Conservation (phyloP, 2,329 filamentous ascomycete genomes). For the Beauveria caledonica region DNA sequence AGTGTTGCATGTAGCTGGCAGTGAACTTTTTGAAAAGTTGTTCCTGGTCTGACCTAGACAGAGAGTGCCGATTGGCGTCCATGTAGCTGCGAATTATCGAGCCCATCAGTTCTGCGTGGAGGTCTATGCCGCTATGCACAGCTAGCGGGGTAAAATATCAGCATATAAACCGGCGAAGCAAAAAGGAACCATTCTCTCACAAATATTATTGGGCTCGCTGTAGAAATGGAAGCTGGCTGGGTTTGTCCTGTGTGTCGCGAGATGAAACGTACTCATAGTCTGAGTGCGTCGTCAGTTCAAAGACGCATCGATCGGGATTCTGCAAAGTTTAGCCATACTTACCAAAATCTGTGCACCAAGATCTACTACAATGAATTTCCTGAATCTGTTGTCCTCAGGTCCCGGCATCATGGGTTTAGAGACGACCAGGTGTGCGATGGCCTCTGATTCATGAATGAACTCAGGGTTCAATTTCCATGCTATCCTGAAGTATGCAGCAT, state of each 20-base stretch:
- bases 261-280: neutral
- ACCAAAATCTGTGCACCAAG: neutral
- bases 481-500: neutral
- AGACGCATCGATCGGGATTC: neutral
- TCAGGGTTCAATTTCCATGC: neutral
- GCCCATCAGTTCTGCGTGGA: neutral
- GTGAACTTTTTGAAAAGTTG: neutral
- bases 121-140: neutral
- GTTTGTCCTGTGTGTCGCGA: neutral
- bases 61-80: neutral
- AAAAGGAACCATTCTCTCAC: neutral
- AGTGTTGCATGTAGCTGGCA: neutral
- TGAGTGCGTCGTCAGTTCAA: neutral
- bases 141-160: neutral
- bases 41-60: neutral
- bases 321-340: neutral
- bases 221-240: neutral
- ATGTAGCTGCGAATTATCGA: neutral
- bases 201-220: too few relatives aligned
- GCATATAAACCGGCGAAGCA: neutral
- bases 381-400: fast-evolving
- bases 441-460: neutral
- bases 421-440: neutral
- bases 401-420: too few relatives aligned
- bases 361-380: neutral